Evolutionary conservation across 768 basidiomycete genomes (phyloP).

Genomic region (Galerina marginata): DNA sequence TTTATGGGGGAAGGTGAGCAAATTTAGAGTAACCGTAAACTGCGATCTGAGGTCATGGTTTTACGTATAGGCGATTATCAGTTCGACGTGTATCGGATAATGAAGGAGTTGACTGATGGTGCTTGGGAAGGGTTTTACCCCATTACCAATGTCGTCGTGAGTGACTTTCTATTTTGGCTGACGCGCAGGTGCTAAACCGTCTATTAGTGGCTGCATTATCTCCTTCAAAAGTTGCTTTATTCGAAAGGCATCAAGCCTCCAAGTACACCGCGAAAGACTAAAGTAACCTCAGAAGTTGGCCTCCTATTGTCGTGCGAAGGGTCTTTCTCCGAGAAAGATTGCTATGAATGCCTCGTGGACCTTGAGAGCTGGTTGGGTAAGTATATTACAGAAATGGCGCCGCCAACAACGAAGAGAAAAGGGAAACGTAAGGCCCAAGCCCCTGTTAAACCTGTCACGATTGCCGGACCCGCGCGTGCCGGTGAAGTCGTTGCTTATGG

Average conservation of each 20-base stretch:
- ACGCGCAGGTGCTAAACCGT: neutral
- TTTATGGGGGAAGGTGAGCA: constrained; percentile 87
- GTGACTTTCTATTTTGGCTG: constrained; percentile 21
- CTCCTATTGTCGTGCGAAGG: constrained; percentile 21
- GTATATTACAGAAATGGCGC: constrained; percentile 44
- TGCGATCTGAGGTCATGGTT: neutral
- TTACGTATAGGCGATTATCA: constrained; percentile 81
- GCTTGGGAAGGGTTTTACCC: constrained; percentile 83
- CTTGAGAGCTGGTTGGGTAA: constrained; percentile 63
- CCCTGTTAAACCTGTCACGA: constrained; percentile 21
- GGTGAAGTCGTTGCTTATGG: constrained; percentile 69
- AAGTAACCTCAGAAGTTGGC: constrained; percentile 25
- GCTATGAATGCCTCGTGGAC: constrained; percentile 71
- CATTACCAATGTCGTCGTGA: constrained; percentile 89
- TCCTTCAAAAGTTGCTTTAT: constrained; percentile 72
- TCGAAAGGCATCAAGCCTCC: constrained; percentile 72
- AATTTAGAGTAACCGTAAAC: neutral
- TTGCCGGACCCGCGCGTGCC: constrained; percentile 49
- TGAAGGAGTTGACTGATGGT: constrained; percentile 64
- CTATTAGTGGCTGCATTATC: constrained; percentile 88
- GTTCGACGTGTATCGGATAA: constrained; percentile 93
- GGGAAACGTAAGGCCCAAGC: constrained; percentile 38
- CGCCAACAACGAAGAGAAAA: constrained; percentile 36
- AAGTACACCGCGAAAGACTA: constrained; percentile 44
- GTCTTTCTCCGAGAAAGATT: constrained; percentile 67